Evolutionary conservation across 805 yeast species (phyloP), one percentile per base, ranked within the genome.

Genomic region (Schwanniomyces pseudopolymorphus): DNA sequence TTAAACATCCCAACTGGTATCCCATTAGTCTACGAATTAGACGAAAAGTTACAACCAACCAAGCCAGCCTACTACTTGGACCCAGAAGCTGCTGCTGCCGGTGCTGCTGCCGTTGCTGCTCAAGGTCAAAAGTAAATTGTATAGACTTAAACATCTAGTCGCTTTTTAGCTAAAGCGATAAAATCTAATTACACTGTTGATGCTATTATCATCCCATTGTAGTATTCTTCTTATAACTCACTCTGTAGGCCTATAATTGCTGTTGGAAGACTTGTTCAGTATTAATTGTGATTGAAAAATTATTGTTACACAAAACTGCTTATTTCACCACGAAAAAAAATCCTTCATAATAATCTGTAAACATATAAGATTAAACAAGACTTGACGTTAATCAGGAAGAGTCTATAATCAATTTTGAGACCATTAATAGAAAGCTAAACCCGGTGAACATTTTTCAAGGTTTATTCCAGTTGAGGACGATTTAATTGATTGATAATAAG

Each of bases 21-120:
- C 59, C 98, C 98, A 68, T 84, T 91, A 76, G 97, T 92, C 53
- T 92, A 87, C 78, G 97, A 92, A 78, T 84, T 91, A 67, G 97
- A 91, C 70, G 86, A 80, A 45, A 67, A 80, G 64, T 83, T 91
- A 75, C 82, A 83, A 75, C 97, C 97, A 75, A 78, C 85, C 68
- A 90, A 90, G 84, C 87, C 89, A 59, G 84, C 95, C 61, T 89
- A 91, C 83, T 91, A 91, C 85, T 85, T 91, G 75, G 98, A 91
- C 78, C 98, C 98, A 64, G 97, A 89, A 79, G 98, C 97, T 65
- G 98, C 98, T 65, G 96, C 91, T 56, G 97, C 97, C 46, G 98
- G 98, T 81, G 98, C 97, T 57, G 97, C 97, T 67, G 97, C 97
- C 51, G 98, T 91, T 61, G 98, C 97, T 63, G 89, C 89, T 63